Percentiles rank a stretch among this genome's conserved stretches.
These are phyloP conservation scores for Mycena belliarum DNA, from an alignment of 768 basidiomycete genomes.

Conservation along the genomic window DNA sequence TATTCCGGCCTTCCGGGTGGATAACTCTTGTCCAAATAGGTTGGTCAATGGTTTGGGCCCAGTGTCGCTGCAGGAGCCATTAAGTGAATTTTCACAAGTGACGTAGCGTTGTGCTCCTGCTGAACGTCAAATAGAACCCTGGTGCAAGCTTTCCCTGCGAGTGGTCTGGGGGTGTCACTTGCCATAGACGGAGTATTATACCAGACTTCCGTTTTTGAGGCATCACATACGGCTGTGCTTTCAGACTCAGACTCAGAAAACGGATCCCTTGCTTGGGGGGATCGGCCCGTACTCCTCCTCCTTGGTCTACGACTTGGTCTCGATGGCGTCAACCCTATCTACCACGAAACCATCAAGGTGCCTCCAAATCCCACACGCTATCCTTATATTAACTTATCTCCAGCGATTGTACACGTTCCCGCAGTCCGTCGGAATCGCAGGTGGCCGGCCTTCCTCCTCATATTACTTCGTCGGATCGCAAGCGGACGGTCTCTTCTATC, in stretches of 20 bases:
- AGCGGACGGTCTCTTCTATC: constrained; percentile 82
- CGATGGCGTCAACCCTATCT: constrained; percentile 93
- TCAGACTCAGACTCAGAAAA: constrained; percentile 30
- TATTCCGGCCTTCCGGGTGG: too few species aligned
- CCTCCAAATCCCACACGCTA: background rate
- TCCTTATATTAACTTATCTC: background rate
- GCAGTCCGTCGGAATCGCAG: constrained; percentile 95
- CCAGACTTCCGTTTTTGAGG: constrained; percentile 82
- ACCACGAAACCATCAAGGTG: constrained; percentile 75
- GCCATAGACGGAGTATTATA: constrained; percentile 84
- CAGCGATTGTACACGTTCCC: constrained; percentile 90
- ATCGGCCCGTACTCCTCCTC: constrained; percentile 80
- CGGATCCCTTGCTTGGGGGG: constrained; percentile 62
- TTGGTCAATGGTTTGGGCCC: constrained; percentile 51
- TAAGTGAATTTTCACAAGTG: constrained; percentile 56
- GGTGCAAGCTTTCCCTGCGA: constrained; percentile 76
- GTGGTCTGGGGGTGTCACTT: constrained; percentile 77
- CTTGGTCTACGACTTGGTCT: constrained; percentile 86
- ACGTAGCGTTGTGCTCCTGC: background rate
- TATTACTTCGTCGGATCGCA: constrained; percentile 98
- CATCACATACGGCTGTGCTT: constrained; percentile 50
- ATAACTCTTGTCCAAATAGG: too few species aligned
- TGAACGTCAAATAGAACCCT: constrained; percentile 53
- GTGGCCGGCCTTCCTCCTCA: constrained; percentile 93
- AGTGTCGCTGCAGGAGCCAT: constrained; percentile 97